These are phyloP conservation scores for Aureobasidium uvarum DNA, from an alignment of 2,329 filamentous ascomycete genomes.

Conservation along the genomic window DNA sequence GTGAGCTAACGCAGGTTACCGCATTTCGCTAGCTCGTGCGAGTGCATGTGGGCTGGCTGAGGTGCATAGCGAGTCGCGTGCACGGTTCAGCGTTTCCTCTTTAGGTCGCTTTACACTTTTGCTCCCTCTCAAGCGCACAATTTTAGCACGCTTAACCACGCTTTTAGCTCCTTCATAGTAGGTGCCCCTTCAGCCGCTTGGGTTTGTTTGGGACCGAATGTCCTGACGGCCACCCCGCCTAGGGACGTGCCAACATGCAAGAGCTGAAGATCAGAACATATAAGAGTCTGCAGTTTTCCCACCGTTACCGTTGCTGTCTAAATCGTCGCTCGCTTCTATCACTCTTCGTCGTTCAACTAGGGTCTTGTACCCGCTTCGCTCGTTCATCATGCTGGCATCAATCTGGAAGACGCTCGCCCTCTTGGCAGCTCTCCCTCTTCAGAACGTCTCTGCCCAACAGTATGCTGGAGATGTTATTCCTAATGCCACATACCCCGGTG, in stretches of 20 bases:
- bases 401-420: conserved; percentile 21
- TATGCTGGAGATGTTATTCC: conserved; percentile 36
- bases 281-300: conserved; percentile 9
- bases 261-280: conserved; percentile 16
- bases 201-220: not conserved
- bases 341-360: not conserved
- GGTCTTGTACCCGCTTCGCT: conserved; percentile 7
- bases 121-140: not conserved
- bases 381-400: conserved; percentile 15
- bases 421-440: conserved; percentile 15
- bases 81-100: conserved; percentile 11
- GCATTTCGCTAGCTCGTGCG: conserved; percentile 7
- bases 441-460: conserved; percentile 34
- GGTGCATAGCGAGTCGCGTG: conserved; percentile 12
- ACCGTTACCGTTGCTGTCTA: conserved; percentile 17
- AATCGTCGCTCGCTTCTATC: conserved; percentile 11
- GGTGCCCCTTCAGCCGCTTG: conserved; percentile 20
- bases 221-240: not conserved
- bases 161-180: conserved; percentile 11
- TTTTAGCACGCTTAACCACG: conserved; percentile 21
- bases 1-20: conserved; percentile 9
- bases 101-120: conserved; percentile 21
- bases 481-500: conserved; percentile 34
- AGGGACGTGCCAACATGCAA: conserved; percentile 3
- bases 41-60: conserved; percentile 11